Base-by-base conservation (phyloP, 495 filamentous ascomycete genomes). In the Bombardia bombarda region DNA sequence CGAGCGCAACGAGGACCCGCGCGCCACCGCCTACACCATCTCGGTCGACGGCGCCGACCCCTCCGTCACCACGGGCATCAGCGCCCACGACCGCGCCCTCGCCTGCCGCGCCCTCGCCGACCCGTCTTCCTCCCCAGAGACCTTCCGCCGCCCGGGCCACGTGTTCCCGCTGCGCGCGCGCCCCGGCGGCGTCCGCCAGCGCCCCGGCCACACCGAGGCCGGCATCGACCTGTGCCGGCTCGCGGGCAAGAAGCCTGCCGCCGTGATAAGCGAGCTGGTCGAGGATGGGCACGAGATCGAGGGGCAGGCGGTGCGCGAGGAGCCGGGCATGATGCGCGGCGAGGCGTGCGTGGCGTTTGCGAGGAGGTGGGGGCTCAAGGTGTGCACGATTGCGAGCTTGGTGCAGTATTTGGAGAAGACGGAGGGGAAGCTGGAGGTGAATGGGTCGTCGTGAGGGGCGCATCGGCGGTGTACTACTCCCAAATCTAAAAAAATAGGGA, bases 361-460 rank as follows among this genome's bases (percentile, higher is more conserved):
- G 10, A 77, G 77, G 63, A 79, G 73, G 60, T 97, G 86, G 83
- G 89, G 88, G 8, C 65, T 97, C 48, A 90, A 83, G 67, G 87
- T 94, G 31, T 94, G 90, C 62, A 97, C 92, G 7, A 97, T 98
- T 66, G 90, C 89, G 58, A 88, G 86, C 60, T 65, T 98, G 65
- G 83, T 90, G 30, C 69, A 60, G 43, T 86, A 90, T 62, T 58
- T 97, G 37, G 84, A 94, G 65, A 77, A 74, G 69, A 72, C 64
- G 49, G 71, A 78, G 59, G 69, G 69, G 17, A 76, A 77, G 60
- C 43, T 66, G 17, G 48, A 43, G 26, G 42, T 60, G 1, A 73
- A 72, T 40, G 70, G 69, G 33, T 58, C 58, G 14, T 58, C n/a
- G n/a, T n/a, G n/a, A n/a, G n/a, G n/a, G n/a, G n/a, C n/a, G n/a